Evolutionary conservation across 1,284 basidiomycete species (phyloP).

Genomic region (Xerocomus nothofagi): DNA sequence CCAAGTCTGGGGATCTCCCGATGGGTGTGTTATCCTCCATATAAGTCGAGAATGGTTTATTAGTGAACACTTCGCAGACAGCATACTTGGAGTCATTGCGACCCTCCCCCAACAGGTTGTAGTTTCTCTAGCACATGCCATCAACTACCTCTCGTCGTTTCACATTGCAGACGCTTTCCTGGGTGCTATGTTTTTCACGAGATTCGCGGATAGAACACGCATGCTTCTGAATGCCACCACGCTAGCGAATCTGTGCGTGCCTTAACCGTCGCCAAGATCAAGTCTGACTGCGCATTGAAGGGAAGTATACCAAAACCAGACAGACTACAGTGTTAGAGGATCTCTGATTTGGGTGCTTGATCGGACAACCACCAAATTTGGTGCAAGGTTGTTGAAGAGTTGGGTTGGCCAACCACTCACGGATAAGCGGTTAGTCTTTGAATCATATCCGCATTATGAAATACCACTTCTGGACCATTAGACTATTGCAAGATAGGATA

Average conservation of each 20-base stretch:
- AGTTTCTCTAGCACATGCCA: conserved; percentile 74
- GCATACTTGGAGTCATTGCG: conserved; percentile 62
- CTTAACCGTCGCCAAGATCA: not conserved
- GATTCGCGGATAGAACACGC: conserved; percentile 76
- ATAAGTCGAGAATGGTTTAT: not conserved
- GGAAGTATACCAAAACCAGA: conserved; percentile 90
- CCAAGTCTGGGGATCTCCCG: conserved; percentile 48
- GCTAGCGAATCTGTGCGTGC: conserved; percentile 70
- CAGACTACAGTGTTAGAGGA: conserved; percentile 72
- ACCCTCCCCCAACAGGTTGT: conserved; percentile 75
- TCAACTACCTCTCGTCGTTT: conserved; percentile 78
- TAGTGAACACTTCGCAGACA: conserved; percentile 37
- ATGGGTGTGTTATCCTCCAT: conserved; percentile 40
- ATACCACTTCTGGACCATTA: conserved; percentile 33
- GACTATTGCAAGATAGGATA: conserved; percentile 71
- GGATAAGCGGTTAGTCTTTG: conserved; percentile 58
- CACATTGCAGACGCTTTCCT: conserved; percentile 74
- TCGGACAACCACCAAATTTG: conserved; percentile 86
- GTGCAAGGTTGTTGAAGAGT: conserved; percentile 75
- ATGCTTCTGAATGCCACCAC: conserved; percentile 93
- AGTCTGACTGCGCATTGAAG: conserved; percentile 35
- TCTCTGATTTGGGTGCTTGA: conserved; percentile 88
- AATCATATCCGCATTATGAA: not conserved
- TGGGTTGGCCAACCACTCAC: conserved; percentile 90
- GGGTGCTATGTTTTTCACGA: conserved; percentile 74